Percentiles rank a stretch among this genome's conserved stretches.
Conservation (phyloP, 1,284 basidiomycete species). For the Microbotryomycetes sp. region DNA sequence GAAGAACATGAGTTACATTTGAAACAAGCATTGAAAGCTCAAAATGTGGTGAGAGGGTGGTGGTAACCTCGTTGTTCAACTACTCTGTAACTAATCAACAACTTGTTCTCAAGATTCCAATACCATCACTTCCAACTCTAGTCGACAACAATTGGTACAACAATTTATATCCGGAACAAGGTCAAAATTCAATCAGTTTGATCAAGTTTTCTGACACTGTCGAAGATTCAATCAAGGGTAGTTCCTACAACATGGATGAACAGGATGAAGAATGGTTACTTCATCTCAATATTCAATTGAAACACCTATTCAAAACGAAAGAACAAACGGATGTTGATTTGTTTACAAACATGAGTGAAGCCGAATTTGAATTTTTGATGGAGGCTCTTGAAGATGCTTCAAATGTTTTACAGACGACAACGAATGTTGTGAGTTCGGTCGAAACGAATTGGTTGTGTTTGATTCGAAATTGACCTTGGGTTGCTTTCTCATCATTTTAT, state of each 20-base stretch:
- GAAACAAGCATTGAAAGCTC: not conserved
- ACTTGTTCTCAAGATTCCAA: too few species aligned
- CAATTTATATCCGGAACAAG: not conserved
- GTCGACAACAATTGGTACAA: slow-evolving; percentile 1
- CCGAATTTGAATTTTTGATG: slow-evolving; percentile 3
- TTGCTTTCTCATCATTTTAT: too few species aligned
- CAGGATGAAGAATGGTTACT: slow-evolving; percentile 1
- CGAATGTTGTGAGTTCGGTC: too few species aligned
- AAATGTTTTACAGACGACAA: not conserved
- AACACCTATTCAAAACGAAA: not conserved
- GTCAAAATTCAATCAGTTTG: not conserved
- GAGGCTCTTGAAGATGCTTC: not conserved
- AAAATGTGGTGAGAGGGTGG: too few species aligned
- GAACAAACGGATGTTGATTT: not conserved
- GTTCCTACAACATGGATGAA: slow-evolving; percentile 1
- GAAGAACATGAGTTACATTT: not conserved
- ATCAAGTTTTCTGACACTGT: not conserved
- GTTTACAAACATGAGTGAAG: not conserved
- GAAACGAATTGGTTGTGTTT: too few species aligned
- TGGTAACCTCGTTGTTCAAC: too few species aligned
- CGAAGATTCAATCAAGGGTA: not conserved
- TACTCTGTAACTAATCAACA: too few species aligned
- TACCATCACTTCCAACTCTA: not conserved
- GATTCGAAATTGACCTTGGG: too few species aligned
- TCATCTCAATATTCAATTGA: not conserved